Evolutionary conservation across 441 rosid species (phyloP).

Genomic region (Hypseocharis bilobata): DNA sequence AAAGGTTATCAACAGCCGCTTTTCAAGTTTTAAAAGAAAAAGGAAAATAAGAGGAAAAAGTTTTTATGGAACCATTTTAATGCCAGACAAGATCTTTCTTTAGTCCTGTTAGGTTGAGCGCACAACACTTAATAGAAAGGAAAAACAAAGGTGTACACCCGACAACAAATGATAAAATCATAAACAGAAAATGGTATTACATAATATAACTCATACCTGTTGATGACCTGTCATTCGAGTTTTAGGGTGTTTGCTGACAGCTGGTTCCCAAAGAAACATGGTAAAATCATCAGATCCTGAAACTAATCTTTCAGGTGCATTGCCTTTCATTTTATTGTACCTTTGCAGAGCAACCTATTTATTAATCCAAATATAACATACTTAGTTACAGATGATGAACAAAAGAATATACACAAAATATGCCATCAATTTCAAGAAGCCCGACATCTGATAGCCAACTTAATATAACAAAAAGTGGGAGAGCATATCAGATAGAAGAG

Average conservation of each 20-base stretch:
- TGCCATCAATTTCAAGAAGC: background rate
- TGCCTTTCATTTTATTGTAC: slow-evolving; percentile 73
- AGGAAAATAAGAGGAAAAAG: background rate
- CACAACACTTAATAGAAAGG: background rate
- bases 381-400: background rate
- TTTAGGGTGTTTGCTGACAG: slow-evolving; percentile 74
- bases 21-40: background rate
- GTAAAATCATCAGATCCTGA: slow-evolving; percentile 97
- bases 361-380: background rate
- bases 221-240: slow-evolving; percentile 91
- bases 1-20: background rate
- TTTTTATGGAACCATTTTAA: background rate
- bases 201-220: slow-evolving; percentile 38
- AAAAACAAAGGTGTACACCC: slow-evolving; percentile 6
- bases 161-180: background rate
- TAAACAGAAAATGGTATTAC: slow-evolving; percentile 1
- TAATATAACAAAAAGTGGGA: too few relatives aligned
- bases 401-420: background rate
- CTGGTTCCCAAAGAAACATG: slow-evolving; percentile 96
- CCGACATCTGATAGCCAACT: too few relatives aligned
- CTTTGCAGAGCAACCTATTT: slow-evolving; percentile 66
- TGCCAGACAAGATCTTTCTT: background rate
- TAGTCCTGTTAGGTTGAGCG: background rate
- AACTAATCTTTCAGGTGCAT: slow-evolving; percentile 80
- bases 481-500: background rate